These are phyloP conservation scores for Cryptosporidium canis DNA, from an alignment of 169 alveolate genomes.

Conservation along the genomic window DNA sequence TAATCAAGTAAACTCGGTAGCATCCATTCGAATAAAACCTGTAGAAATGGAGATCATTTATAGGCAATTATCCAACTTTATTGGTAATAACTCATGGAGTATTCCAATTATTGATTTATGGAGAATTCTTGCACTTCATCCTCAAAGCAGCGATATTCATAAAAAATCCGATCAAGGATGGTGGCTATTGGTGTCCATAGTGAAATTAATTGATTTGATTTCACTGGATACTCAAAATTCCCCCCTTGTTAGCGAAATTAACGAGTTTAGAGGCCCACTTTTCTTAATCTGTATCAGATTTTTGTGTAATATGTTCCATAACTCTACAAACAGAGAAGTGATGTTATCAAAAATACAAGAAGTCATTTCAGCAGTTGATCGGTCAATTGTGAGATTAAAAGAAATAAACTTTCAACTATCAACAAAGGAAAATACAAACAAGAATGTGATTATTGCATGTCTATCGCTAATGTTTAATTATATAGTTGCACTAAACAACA, in stretches of 20 bases:
- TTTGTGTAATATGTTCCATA: conserved; percentile 40
- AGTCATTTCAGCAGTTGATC: not conserved
- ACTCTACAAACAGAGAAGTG: conserved; percentile 55
- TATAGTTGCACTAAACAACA: conserved; percentile 15
- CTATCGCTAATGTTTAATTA: conserved; percentile 15
- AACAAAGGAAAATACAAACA: not conserved
- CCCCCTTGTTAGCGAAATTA: not conserved
- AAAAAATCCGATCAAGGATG: conserved; percentile 66
- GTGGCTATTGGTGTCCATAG: conserved; percentile 32
- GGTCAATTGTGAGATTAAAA: not conserved
- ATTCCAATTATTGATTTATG: conserved; percentile 46
- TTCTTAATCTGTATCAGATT: conserved; percentile 10
- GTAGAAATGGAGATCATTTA: conserved; percentile 54
- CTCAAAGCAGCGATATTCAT: conserved; percentile 71
- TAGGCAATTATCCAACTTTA: not conserved
- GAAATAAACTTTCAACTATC: conserved; percentile 1
- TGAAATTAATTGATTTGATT: conserved; percentile 22
- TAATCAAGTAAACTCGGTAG: not conserved
- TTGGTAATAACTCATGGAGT: not conserved
- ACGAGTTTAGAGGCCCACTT: not conserved
- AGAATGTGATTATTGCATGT: conserved; percentile 17
- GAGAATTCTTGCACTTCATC: conserved; percentile 69
- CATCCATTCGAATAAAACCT: not conserved
- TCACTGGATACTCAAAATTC: not conserved
- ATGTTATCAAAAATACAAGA: not conserved